Evolutionary conservation across 768 basidiomycete species (phyloP), one percentile per base, ranked within the genome.

Genomic region (Ramaria sp.): DNA sequence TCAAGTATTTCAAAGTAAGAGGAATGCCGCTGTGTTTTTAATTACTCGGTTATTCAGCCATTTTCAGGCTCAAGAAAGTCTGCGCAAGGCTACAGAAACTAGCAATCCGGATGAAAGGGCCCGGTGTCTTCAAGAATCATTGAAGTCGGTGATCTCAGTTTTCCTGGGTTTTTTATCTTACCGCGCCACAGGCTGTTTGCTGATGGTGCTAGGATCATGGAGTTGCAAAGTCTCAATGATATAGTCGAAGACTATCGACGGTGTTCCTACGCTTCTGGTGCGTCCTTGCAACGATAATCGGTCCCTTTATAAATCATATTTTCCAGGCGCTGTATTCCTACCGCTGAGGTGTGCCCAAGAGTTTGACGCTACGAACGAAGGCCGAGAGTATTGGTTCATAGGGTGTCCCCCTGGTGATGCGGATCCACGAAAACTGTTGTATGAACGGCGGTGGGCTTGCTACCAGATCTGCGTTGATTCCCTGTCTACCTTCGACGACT

Each of bases 1-100:
- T 99, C 45, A 89, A 96, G 79, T 70, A 96, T 30, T 97, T 98
- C 75, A 99, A 99, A 77, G 92, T 83, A 63, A 57, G 71, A 60
- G 37, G 37, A 62, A 41, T 55, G 53, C 12, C 39, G 19, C 61
- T 49, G 60, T 11, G 11, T 0, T 22, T n/a, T 52, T 20, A 22
- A 6, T 45, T 53, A 24, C 30, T 20, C 24, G 17, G n/a, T 31
- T 20, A 59, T 3, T 38, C 9, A 10, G 10, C 41, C 24, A 42
- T 12, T 34, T 33, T 3, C 52, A 94, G 91, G 95, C 95, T 1
- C 86, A 90, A 66, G 96, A 99, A 72, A 92, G 88, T 63, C 77
- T 96, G 37, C 86, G 92, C 10, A 89, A 88, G 66, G 92, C 96
- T 31, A 83, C 87, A 24, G 90, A 92, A 65, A 83, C 88, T 19